A percentile compares a stretch with the other conserved stretches of the same genome.
Evolutionary conservation across 129 eudicot genomes (phyloP).

Genomic region (Oenanthe sinensis): DNA sequence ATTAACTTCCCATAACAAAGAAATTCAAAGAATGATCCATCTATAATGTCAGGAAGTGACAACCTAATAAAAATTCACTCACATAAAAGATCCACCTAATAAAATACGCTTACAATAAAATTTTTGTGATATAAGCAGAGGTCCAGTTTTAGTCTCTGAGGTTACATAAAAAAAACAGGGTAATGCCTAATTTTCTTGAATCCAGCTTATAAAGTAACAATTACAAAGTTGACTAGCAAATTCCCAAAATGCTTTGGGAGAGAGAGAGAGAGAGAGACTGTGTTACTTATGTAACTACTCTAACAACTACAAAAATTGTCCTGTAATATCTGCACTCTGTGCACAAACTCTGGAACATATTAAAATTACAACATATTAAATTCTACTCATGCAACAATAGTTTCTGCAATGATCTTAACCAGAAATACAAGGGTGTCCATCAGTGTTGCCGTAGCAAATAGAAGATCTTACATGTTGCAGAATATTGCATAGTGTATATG

Average conservation of each 20-base stretch:
- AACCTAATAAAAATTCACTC: neutral
- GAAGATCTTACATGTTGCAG: neutral
- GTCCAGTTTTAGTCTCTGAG: neutral
- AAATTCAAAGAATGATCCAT: neutral
- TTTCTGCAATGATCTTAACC: neutral
- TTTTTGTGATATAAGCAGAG: neutral
- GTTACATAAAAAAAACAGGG: neutral
- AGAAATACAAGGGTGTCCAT: neutral
- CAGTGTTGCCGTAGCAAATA: neutral
- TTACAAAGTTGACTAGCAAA: neutral
- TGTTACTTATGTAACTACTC: neutral
- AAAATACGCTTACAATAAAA: neutral
- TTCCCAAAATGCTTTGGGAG: neutral
- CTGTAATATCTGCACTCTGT: neutral
- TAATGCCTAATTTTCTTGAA: neutral
- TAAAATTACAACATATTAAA: neutral
- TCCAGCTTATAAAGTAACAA: neutral
- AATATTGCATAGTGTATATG: neutral
- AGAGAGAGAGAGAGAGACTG: neutral
- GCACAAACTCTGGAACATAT: neutral
- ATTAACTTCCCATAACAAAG: neutral
- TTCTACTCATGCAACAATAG: neutral
- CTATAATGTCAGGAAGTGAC: conserved; percentile 2
- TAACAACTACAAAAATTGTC: neutral
- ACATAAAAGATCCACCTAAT: neutral